phyloP scores from a whole-genome alignment of 306 rosid species.

The Erythrophleum fordii region DNA sequence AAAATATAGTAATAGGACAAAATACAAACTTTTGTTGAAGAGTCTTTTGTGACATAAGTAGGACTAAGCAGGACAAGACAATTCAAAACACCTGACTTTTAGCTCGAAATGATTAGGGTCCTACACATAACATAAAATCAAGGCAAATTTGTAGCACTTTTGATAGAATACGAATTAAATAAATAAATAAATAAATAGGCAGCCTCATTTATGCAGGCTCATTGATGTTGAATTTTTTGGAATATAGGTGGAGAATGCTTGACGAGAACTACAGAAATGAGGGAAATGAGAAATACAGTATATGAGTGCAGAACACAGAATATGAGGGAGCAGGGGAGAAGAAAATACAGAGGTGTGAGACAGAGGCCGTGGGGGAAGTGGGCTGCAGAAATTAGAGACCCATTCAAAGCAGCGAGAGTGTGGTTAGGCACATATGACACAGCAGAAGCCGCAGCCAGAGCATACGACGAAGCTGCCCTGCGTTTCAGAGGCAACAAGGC shows the following conservation, averaged over 20 bases:
- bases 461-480: constrained; percentile 68
- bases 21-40: background rate
- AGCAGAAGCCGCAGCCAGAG: constrained; percentile 61
- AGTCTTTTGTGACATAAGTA: background rate
- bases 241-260: constrained; percentile 31
- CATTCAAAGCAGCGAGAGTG: constrained; percentile 61
- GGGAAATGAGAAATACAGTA: background rate
- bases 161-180: background rate
- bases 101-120: background rate
- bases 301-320: constrained; percentile 50
- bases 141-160: background rate
- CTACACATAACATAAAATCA: background rate
- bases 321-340: constrained; percentile 27
- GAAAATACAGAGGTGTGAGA: constrained; percentile 76
- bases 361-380: constrained; percentile 82
- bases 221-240: background rate
- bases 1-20: background rate
- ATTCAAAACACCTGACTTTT: background rate
- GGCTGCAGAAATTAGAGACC: constrained; percentile 80
- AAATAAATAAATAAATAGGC: no score
- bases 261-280: constrained; percentile 7
- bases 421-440: constrained; percentile 73
- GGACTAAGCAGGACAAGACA: background rate
- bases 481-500: constrained; percentile 71
- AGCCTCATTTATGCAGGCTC: background rate